These are phyloP conservation scores for Blastobotrys illinoisensis DNA, from an alignment of 1,139 yeast species.

Conservation along the genomic window DNA sequence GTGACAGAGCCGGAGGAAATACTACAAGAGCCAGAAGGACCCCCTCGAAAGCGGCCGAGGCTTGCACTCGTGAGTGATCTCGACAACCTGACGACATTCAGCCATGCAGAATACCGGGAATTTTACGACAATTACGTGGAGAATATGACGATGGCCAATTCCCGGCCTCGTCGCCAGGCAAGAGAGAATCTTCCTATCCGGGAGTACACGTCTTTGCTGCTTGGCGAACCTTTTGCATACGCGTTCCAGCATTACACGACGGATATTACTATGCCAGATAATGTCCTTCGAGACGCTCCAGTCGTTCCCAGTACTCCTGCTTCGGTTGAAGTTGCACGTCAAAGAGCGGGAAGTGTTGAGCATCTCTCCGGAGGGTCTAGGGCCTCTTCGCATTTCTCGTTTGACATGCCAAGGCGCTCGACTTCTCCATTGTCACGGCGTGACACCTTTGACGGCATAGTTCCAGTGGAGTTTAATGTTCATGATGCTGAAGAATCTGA, in stretches of 20 bases:
- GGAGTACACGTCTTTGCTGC: background rate
- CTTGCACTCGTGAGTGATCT: background rate
- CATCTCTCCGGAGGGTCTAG: background rate
- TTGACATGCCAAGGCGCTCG: background rate
- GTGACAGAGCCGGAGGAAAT: background rate
- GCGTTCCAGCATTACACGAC: background rate
- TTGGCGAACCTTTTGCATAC: constrained; percentile 2
- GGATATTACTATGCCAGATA: background rate
- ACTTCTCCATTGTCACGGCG: background rate
- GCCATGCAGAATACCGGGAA: background rate
- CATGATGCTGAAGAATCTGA: background rate
- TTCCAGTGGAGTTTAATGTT: background rate
- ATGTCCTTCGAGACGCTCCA: background rate
- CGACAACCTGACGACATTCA: background rate
- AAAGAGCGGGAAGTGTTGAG: background rate
- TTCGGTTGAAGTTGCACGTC: constrained; percentile 8
- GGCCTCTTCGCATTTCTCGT: background rate
- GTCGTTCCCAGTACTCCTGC: constrained; percentile 4
- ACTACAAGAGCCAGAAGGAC: background rate
- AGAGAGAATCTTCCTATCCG: background rate
- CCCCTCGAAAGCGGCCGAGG: background rate
- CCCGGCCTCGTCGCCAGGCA: background rate
- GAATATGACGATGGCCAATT: background rate
- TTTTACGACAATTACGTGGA: background rate
- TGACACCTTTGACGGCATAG: background rate